Conservation (phyloP, 2,329 filamentous ascomycete species). For the Epichloe glyceriae region DNA sequence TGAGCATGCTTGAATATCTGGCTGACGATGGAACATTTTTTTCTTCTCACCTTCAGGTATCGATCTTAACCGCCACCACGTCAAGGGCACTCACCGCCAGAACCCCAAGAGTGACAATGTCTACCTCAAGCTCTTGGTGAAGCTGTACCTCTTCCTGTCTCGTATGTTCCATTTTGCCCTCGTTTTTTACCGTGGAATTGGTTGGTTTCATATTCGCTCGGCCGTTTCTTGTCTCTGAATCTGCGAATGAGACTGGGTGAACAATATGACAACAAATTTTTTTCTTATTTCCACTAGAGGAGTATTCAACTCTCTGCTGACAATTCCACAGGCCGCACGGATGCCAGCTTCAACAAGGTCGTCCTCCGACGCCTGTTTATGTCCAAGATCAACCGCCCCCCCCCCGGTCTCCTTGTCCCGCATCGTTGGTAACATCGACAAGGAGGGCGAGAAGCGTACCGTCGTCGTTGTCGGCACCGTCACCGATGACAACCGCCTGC, state of each 20-base stretch:
- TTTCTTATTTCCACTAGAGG: neutral
- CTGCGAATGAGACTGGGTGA: neutral
- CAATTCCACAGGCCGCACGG: slow-evolving; percentile 63
- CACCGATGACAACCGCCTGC: slow-evolving; percentile 93
- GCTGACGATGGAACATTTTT: slow-evolving; percentile 42
- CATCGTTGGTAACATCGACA: slow-evolving; percentile 59
- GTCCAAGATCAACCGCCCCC: slow-evolving; percentile 93
- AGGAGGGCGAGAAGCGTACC: slow-evolving; percentile 64
- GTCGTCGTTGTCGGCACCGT: slow-evolving; percentile 89
- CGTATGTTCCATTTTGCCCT: slow-evolving; percentile 39
- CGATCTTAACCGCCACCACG: slow-evolving; percentile 59
- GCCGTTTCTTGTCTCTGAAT: neutral
- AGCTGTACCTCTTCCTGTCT: slow-evolving; percentile 94
- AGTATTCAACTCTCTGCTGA: slow-evolving; percentile 4
- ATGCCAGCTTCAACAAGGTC: slow-evolving; percentile 97
- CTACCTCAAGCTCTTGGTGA: slow-evolving; percentile 93
- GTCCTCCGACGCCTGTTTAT: slow-evolving; percentile 95
- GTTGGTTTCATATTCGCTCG: too few relatives aligned
- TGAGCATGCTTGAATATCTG: slow-evolving; percentile 52
- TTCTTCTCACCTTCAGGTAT: slow-evolving; percentile 39
- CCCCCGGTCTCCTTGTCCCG: slow-evolving; percentile 89
- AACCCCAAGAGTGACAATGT: slow-evolving; percentile 97
- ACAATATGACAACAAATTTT: neutral
- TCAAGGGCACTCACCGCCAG: slow-evolving; percentile 69
- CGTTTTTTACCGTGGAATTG: slow-evolving; percentile 26